Base-by-base conservation (phyloP, 2,329 filamentous ascomycete species). In the Colletotrichum sp. region DNA sequence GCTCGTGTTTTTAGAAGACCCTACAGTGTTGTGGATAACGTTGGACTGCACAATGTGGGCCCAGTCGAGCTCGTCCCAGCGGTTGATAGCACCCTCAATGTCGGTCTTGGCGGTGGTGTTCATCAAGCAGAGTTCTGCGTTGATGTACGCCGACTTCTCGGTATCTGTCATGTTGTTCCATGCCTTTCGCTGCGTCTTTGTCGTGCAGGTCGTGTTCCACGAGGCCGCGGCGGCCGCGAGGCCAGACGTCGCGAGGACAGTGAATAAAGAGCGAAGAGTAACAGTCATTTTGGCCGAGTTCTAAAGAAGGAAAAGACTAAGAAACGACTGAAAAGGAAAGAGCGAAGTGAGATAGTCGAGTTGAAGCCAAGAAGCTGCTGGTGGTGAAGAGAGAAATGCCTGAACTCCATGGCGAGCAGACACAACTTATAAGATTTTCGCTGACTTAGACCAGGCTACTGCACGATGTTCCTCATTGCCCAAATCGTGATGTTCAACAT, bases 101-200 rank as follows among this genome's bases (percentile, higher is more conserved):
- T 69, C 74, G 5, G 74, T 64, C 13, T 71, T 77, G 12, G 69
- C 61, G 16, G 68, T 61, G 29, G 71, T 78, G 32, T 36, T 22
- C 76, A 78, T 76, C 39, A 78, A 57, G 27, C 78, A 78, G 19
- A 77, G 69, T 72, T 78, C 78, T 9, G 76, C 78, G 25, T 78
- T 71, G 44, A 78, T 74, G 74, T 78, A 78, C 3, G 73, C 64
- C 49, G 52, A 52, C 70, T 78, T 78, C 69, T 78, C 78, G 11
- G 69, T 62, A 25, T 78, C 57, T 6, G 61, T 68, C 32, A 78
- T 72, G 3, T 75, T 78, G 63, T 78, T 77, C 78, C 68, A 70
- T 70, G 68, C 68, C 25, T 70, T 70, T 32, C 68, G 57, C 32
- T 70, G 68, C 15, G 68, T 62, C 57, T 70, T 70, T 34, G 55